Base-by-base conservation (phyloP, 2,329 filamentous ascomycete species). In the Teratosphaeriaceae sp. region DNA sequence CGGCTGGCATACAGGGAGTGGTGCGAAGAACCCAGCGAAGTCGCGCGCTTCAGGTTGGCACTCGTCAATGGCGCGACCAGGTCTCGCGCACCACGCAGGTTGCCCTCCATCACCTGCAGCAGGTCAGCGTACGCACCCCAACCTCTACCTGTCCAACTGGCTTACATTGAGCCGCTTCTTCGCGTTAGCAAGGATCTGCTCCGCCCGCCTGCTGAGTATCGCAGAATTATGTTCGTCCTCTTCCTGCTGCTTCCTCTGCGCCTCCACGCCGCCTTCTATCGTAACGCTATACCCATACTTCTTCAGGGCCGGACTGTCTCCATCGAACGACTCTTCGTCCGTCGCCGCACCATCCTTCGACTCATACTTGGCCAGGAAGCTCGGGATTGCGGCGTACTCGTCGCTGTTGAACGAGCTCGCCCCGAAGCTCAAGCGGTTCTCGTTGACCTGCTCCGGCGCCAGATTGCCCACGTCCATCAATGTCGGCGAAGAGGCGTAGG, bases 111-210 rank as follows among this genome's bases (percentile, higher is more conserved):
- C 23, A 86, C 85, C 88, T 94, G 62, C 18, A 42, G 6, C 15
- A 35, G 5, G 21, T 34, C 44, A 31, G 35, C 13, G 30, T 36
- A 46, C 31, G 5, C 35, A 21, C 24, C 30, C 13, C 18, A 5
- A 27, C 15, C 19, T 34, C 38, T 19, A 3, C 21, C 3, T n/a
- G 9, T 21, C 20, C 3, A 21, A 7, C 27, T 16, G 6, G 5
- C 85, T 63, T 73, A 94, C 88, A 60, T 86, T 92, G 48, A 97
- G 72, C 54, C 88, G 77, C 62, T 81, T 83, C 69, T 96, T 96
- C 23, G 90, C 90, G 65, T 94, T 95, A 43, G 88, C 87, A 43
- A 97, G 73, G 59, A 96, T 96, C 58, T 89, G 75, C 61, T 96
- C 89, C 1, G 89, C 89, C 55, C 88, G 79, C 53, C 83, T 82